Base-by-base conservation (phyloP, 2,329 filamentous ascomycete genomes). In the Ascochyta clinopodiicola region DNA sequence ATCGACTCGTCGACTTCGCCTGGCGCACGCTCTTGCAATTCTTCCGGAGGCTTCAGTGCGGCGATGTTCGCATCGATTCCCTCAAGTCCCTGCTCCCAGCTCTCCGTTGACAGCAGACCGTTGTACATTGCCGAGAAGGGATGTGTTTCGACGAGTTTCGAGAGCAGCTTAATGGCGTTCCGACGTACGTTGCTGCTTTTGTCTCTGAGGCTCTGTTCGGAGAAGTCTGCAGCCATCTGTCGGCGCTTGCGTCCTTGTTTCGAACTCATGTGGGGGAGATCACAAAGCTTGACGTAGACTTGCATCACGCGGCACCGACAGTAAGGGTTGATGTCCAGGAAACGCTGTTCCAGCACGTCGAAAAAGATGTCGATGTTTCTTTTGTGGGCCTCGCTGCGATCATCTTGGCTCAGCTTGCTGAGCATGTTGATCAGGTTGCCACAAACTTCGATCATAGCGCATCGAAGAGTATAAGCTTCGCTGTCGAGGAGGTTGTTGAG, bases 161-260 rank as follows among this genome's bases (percentile, higher is more conserved):
- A 90, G 1, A 99, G 82, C 6, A 99, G 80, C 76, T 96, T 98
- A 73, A 99, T 95, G 2, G 95, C 93, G 73, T 98, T 98, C 55
- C 93, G 86, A 59, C 95, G 86, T 29, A 99, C 95, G 68, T 98
- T 96, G 77, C 95, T 99, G 78, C 94, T 98, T 82, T 96, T 98
- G 79, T 99, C 96, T 75, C 97, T 91, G 2, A 99, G 81, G 74
- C 94, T 98, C 65, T 91, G 86, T 52, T 90, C 88, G 1, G 95
- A 93, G 24, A 97, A 81, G 72, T 97, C 92, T 1, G 94, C 90
- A 4, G 89, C 94, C 70, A 85, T 89, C 74, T 97, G 93, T 57
- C 95, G 84, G 51, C 93, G 85, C 78, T 97, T 97, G 38, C 32
- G 48, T 12, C 44, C 47, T 13, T 40, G 52, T 39, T 56, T 56